These are phyloP conservation scores for Candida ulmi DNA, from an alignment of 805 yeast species.

Conservation along the genomic window DNA sequence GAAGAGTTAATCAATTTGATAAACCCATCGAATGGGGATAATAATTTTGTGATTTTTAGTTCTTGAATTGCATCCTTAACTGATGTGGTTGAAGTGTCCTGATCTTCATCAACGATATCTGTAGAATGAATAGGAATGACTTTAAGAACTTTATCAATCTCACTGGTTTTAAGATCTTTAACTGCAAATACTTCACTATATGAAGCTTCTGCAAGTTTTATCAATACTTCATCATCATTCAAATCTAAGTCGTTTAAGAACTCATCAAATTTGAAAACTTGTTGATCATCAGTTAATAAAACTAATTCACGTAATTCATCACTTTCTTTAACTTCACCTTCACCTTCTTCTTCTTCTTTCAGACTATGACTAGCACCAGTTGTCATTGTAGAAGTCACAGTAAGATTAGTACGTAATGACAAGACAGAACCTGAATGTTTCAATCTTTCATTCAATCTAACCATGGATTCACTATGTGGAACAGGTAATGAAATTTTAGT, in stretches of 20 bases:
- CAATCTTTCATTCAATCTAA: conserved; percentile 47
- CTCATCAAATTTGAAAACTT: conserved; percentile 27
- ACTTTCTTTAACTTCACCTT: too few species aligned
- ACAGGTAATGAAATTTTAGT: conserved; percentile 50
- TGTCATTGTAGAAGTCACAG: background rate
- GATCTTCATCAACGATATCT: background rate
- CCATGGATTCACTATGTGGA: conserved; percentile 50
- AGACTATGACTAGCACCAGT: too few species aligned
- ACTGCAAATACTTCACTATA: conserved; percentile 39
- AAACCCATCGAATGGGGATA: conserved; percentile 39
- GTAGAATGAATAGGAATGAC: conserved; percentile 38
- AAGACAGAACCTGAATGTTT: conserved; percentile 44
- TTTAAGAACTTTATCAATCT: conserved; percentile 35
- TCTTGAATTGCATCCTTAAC: conserved; percentile 41
- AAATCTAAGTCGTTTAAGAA: conserved; percentile 25
- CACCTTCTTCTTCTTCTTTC: background rate
- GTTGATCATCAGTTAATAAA: conserved; percentile 28
- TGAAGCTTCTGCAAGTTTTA: conserved; percentile 42
- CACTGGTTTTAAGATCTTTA: conserved; percentile 17
- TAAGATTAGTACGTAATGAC: conserved; percentile 23
- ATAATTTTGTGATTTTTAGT: conserved; percentile 34
- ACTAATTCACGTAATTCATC: conserved; percentile 26
- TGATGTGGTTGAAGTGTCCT: conserved; percentile 29
- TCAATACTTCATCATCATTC: conserved; percentile 22
- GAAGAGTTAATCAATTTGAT: conserved; percentile 36